A percentile compares a stretch with the other conserved stretches of the same genome.
phyloP scores from a whole-genome alignment of 106 monocot species.

The Dioscorea alata region DNA sequence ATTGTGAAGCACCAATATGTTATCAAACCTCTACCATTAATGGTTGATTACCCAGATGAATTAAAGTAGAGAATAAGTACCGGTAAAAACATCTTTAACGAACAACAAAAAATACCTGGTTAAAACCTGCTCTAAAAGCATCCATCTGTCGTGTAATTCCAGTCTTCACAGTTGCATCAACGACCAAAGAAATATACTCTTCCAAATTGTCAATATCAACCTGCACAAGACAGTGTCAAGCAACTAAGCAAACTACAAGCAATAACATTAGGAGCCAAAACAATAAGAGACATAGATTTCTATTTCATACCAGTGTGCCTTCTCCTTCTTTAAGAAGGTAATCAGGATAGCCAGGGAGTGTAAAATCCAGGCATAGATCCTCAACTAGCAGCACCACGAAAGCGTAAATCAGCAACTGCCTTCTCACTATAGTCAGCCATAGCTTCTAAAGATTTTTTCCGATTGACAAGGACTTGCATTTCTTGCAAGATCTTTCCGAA shows the following conservation, averaged over 20 bases:
- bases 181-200: conserved; percentile 83
- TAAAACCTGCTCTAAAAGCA: conserved; percentile 88
- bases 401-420: conserved; percentile 38
- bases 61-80: too few species aligned
- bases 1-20: too few species aligned
- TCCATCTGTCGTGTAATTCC: conserved; percentile 88
- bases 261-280: too few species aligned
- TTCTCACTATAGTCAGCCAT: conserved; percentile 25
- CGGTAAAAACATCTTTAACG: too few species aligned
- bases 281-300: background rate
- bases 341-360: conserved; percentile 94
- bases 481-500: conserved; percentile 92
- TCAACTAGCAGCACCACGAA: conserved; percentile 77
- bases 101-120: conserved; percentile 52
- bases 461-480: conserved; percentile 61
- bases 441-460: conserved; percentile 58
- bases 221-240: conserved; percentile 18
- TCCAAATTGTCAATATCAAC: conserved; percentile 86
- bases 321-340: conserved; percentile 71
- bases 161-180: conserved; percentile 78
- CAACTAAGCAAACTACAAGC: too few species aligned
- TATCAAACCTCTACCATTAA: too few species aligned
- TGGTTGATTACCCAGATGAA: too few species aligned
- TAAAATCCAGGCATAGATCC: conserved; percentile 77
- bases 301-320: conserved; percentile 34